Evolutionary conservation across 2,329 filamentous ascomycete genomes (phyloP).

Genomic region (Claviceps digitariae): DNA sequence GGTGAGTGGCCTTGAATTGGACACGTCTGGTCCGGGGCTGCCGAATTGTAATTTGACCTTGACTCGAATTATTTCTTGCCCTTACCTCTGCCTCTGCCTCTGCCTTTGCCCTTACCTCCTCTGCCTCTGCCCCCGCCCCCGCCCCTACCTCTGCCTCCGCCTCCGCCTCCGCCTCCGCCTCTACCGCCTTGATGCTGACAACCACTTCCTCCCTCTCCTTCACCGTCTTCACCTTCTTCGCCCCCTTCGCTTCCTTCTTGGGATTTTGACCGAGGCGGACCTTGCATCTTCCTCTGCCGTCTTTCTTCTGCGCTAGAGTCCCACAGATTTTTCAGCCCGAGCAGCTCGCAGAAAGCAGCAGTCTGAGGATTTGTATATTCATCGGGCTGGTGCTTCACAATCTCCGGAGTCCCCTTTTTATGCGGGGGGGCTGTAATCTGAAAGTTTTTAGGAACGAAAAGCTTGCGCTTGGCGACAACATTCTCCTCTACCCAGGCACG

Average conservation of each 20-base stretch:
- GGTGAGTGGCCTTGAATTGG: no score
- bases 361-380: conserved; percentile 89
- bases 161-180: conserved; percentile 1
- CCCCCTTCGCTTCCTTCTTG: conserved; percentile 21
- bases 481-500: conserved; percentile 71
- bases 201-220: conserved; percentile 23
- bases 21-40: no score
- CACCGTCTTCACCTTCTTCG: conserved; percentile 22
- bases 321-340: conserved; percentile 66
- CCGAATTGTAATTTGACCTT: not conserved
- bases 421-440: conserved; percentile 60
- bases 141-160: not conserved
- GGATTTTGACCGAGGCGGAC: conserved; percentile 34
- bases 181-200: conserved; percentile 7
- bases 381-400: conserved; percentile 47
- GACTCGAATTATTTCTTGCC: not conserved
- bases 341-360: conserved; percentile 60
- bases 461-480: conserved; percentile 45
- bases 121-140: not conserved
- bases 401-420: conserved; percentile 40
- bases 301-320: conserved; percentile 60
- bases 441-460: conserved; percentile 70
- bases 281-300: conserved; percentile 39
- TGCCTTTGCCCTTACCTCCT: not conserved
- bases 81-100: not conserved